Conservation (phyloP, 1,284 basidiomycete species). For the Phellinidium pouzarii region DNA sequence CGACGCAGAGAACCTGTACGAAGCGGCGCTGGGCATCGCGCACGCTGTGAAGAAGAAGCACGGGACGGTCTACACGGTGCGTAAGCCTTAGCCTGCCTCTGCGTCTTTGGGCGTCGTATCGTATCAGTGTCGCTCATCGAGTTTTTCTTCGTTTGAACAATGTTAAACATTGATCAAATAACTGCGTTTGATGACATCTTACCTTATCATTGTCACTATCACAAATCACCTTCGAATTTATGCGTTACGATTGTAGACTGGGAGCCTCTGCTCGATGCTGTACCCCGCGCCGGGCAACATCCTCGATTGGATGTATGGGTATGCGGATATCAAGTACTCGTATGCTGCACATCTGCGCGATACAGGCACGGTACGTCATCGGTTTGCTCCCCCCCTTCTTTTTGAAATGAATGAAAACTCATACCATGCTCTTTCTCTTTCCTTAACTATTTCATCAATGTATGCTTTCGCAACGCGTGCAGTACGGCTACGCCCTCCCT, state of each 20-base stretch:
- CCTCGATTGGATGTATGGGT: constrained; percentile 70
- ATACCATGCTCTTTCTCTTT: constrained; percentile 3
- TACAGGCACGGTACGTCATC: constrained; percentile 66
- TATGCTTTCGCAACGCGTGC: too few species aligned
- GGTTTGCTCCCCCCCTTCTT: constrained; percentile 8
- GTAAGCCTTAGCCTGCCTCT: constrained; percentile 15
- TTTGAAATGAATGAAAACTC: neutral
- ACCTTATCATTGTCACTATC: too few species aligned
- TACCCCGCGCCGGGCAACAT: constrained; percentile 71
- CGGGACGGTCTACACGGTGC: constrained; percentile 46
- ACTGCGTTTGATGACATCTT: too few species aligned
- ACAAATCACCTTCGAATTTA: too few species aligned
- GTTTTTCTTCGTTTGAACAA: too few species aligned
- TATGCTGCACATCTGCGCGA: constrained; percentile 77
- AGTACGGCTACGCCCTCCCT: constrained; percentile 80
- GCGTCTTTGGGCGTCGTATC: constrained; percentile 16
- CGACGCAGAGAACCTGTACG: constrained; percentile 78
- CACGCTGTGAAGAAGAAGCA: constrained; percentile 54
- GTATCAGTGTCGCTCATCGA: too few species aligned
- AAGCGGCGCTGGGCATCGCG: constrained; percentile 68
- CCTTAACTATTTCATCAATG: too few species aligned
- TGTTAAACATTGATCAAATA: too few species aligned
- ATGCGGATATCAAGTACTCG: constrained; percentile 61
- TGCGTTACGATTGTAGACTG: too few species aligned
- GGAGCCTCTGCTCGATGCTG: constrained; percentile 59